A percentile compares a stretch with the other conserved stretches of the same genome.
Evolutionary conservation across 257 asterid genomes (phyloP).

Genomic region (Gentiana dahurica): DNA sequence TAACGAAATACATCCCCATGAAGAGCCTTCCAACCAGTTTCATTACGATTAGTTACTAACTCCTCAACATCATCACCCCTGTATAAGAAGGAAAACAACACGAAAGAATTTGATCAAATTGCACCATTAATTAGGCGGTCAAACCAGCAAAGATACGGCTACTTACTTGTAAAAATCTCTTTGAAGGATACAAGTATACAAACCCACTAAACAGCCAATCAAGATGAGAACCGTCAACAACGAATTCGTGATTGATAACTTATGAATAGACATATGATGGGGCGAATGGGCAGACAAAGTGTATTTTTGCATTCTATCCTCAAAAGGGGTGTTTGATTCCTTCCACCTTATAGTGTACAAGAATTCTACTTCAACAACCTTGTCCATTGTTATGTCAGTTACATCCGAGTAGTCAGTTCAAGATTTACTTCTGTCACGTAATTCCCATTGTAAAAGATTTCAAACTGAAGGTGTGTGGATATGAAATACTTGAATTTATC

Average conservation of each 20-base stretch:
- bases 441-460: slow-evolving; percentile 10
- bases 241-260: slow-evolving; percentile 10
- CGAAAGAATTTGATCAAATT: background rate
- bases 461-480: slow-evolving; percentile 3
- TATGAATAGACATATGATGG: slow-evolving; percentile 6
- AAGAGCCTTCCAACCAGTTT: slow-evolving; percentile 9
- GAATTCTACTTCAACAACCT: slow-evolving; percentile 13
- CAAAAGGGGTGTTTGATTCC: slow-evolving; percentile 1
- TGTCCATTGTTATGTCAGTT: slow-evolving; percentile 12
- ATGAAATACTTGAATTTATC: slow-evolving; percentile 10
- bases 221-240: slow-evolving; percentile 7
- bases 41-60: background rate
- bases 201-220: slow-evolving; percentile 4
- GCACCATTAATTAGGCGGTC: background rate
- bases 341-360: slow-evolving; percentile 12
- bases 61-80: slow-evolving; percentile 7
- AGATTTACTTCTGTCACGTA: background rate
- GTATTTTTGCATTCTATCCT: slow-evolving; percentile 16
- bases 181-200: slow-evolving; percentile 6
- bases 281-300: background rate
- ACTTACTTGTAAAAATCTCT: slow-evolving; percentile 10
- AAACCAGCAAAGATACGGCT: background rate
- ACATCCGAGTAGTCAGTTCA: background rate
- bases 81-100: background rate
- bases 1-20: slow-evolving; percentile 9